These are phyloP conservation scores for Aureobasidium sp. DNA, from an alignment of 2,329 filamentous ascomycete species.

Conservation along the genomic window DNA sequence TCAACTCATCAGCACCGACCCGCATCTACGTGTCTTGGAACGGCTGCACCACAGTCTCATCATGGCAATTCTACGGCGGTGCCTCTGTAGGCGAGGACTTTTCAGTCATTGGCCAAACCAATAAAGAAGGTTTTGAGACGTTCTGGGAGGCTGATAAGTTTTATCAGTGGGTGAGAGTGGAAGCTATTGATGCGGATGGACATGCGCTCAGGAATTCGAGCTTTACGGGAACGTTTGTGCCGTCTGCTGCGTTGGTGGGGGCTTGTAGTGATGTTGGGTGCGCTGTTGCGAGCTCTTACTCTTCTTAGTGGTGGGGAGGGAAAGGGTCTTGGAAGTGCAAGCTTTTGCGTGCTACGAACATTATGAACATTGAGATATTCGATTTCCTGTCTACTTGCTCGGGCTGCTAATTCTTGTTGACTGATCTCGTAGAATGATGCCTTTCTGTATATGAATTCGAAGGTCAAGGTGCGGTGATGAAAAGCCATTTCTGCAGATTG, in stretches of 20 bases:
- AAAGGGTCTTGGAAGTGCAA: background rate
- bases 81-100: conserved; percentile 18
- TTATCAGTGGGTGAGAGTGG: conserved; percentile 21
- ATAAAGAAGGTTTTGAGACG: conserved; percentile 23
- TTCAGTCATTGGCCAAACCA: conserved; percentile 15
- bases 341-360: background rate
- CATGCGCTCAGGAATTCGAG: conserved; percentile 23
- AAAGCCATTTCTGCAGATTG: too few relatives aligned
- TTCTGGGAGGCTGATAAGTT: conserved; percentile 18
- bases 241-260: conserved; percentile 1
- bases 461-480: too few relatives aligned
- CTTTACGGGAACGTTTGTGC: conserved; percentile 21
- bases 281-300: conserved; percentile 10
- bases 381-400: too few relatives aligned
- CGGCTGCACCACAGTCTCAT: conserved; percentile 37
- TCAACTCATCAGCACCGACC: conserved; percentile 20
- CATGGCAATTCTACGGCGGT: conserved; percentile 41
- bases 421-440: too few relatives aligned
- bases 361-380: background rate
- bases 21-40: conserved; percentile 46
- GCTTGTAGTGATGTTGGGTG: conserved; percentile 7
- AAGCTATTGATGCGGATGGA: conserved; percentile 21
- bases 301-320: background rate
- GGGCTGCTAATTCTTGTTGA: too few relatives aligned
- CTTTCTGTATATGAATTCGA: too few relatives aligned